Evolutionary conservation across 2,329 filamentous ascomycete genomes (phyloP).

Genomic region (Colletotrichum tropicicola): DNA sequence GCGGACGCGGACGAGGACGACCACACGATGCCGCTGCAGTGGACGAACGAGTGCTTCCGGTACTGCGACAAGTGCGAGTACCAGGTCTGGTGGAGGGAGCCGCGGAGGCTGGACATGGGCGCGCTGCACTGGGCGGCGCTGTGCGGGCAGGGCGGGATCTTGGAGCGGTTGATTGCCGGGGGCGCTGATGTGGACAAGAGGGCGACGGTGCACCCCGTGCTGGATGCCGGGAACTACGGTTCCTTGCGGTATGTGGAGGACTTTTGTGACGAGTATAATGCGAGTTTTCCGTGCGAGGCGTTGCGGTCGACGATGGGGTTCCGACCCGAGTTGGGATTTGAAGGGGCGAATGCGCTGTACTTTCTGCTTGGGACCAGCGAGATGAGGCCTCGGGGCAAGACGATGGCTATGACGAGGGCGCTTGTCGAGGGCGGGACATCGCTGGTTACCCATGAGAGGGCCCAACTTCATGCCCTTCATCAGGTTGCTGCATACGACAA

Average conservation of each 20-base stretch:
- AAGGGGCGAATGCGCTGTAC: conserved; percentile 23
- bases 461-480: conserved; percentile 15
- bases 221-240: conserved; percentile 21
- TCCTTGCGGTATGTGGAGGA: conserved; percentile 20
- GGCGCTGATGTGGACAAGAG: conserved; percentile 7
- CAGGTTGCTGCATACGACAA: conserved; percentile 19
- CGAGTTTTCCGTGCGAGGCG: conserved; percentile 22
- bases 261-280: conserved; percentile 25
- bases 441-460: conserved; percentile 10
- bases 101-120: conserved; percentile 18
- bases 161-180: background rate
- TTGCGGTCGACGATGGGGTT: conserved; percentile 9
- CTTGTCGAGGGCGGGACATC: conserved; percentile 6
- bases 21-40: conserved; percentile 28
- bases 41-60: conserved; percentile 28
- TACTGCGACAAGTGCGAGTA: conserved; percentile 24
- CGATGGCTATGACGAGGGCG: background rate
- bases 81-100: conserved; percentile 28
- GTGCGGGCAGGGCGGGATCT: background rate
- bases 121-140: conserved; percentile 28
- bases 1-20: conserved; percentile 44
- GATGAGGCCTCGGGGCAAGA: background rate
- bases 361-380: conserved; percentile 17
- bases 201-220: conserved; percentile 6
- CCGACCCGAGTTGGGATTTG: background rate